Evolutionary conservation across 139 green algal genomes (phyloP).

Genomic region (Auxenochlorella protothecoides): DNA sequence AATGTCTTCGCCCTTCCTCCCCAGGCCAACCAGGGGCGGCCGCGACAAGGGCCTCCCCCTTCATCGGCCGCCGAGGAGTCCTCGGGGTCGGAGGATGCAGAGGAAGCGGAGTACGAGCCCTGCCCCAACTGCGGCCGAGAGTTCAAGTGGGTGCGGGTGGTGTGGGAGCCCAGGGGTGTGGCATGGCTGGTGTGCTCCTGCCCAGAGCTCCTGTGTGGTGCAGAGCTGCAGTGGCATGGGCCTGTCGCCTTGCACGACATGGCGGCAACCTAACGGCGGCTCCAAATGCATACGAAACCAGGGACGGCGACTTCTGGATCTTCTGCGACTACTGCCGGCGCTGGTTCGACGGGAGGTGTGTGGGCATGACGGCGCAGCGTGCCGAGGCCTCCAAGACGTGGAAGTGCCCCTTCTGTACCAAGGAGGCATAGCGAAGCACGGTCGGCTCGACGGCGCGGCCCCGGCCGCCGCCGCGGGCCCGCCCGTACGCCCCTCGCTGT

Average conservation of each 20-base stretch:
- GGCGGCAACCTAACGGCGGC: too few species aligned
- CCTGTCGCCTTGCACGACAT: too few species aligned
- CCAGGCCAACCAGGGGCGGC: too few species aligned
- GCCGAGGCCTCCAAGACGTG: constrained; percentile 13
- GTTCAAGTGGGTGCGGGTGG: constrained; percentile 6
- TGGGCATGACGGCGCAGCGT: constrained; percentile 18
- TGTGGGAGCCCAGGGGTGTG: too few species aligned
- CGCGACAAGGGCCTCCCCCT: too few species aligned
- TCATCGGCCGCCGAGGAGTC: too few species aligned
- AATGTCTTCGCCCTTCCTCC: too few species aligned
- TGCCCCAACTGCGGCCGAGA: constrained; percentile 18
- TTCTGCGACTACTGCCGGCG: constrained; percentile 22
- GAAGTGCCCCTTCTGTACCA: constrained; percentile 15
- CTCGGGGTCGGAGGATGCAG: neutral
- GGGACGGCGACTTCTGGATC: constrained; percentile 30
- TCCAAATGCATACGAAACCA: neutral
- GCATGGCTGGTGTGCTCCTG: too few species aligned
- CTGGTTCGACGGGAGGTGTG: constrained; percentile 28
- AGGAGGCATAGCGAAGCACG: neutral
- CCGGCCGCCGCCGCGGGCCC: too few species aligned
- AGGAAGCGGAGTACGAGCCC: constrained; percentile 7
- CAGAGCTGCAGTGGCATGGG: too few species aligned
- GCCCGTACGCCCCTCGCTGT: neutral
- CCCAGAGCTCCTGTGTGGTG: too few species aligned
- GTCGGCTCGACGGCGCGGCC: neutral